Evolutionary conservation across 148 eudicot species (phyloP).

Genomic region (Chenopodium berlandieri): DNA sequence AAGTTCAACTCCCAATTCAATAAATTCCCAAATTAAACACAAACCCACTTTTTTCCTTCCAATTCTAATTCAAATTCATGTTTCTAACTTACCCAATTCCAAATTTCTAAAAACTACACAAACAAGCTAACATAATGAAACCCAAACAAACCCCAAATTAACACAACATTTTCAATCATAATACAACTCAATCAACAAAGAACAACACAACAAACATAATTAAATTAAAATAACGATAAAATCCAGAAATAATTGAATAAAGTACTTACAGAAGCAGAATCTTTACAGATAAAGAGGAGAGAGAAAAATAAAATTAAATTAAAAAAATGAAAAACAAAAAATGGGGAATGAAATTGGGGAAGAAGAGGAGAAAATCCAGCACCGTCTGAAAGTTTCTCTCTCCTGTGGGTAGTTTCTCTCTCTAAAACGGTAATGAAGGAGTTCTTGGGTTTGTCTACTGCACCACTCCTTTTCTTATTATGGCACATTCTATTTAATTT

Average conservation of each 20-base stretch:
- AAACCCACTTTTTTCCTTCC: not conserved
- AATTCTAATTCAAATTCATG: not conserved
- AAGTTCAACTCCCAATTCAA: not conserved
- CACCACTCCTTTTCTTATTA: constrained; percentile 18
- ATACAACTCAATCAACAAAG: not conserved
- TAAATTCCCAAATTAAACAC: not conserved
- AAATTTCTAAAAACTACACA: not conserved
- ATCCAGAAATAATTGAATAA: not conserved
- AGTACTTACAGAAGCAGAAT: constrained; percentile 4
- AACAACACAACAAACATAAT: not conserved
- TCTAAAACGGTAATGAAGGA: not conserved
- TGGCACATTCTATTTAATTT: constrained; percentile 32
- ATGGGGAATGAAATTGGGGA: not conserved
- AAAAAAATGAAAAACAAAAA: too few relatives aligned
- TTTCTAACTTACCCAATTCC: not conserved
- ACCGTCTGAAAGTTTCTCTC: not conserved
- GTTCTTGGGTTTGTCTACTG: constrained; percentile 2
- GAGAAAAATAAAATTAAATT: not conserved
- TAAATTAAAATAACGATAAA: not conserved
- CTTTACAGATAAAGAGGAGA: not conserved
- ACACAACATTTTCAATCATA: not conserved
- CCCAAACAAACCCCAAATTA: not conserved
- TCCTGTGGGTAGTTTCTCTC: not conserved
- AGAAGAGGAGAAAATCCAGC: not conserved
- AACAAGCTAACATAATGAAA: not conserved